Evolutionary conservation across 2,329 filamentous ascomycete genomes (phyloP).

Genomic region (Chaetomium strumarium): DNA sequence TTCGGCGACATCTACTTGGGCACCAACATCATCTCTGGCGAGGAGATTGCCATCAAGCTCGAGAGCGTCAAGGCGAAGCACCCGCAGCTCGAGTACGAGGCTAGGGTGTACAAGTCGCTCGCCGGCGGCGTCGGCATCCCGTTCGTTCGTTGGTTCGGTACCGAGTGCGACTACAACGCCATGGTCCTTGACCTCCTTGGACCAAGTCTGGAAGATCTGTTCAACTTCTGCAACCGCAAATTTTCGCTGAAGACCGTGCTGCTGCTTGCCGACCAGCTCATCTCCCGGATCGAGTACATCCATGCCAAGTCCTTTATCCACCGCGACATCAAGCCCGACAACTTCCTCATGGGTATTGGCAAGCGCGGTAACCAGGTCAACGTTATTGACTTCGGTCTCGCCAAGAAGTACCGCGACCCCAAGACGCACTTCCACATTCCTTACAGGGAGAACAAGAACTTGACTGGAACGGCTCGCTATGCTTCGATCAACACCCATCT

Average conservation of each 20-base stretch:
- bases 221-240: slow-evolving; percentile 99
- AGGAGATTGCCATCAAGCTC: slow-evolving; percentile 99
- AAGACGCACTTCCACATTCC: slow-evolving; percentile 99
- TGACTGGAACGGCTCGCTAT: slow-evolving; percentile 97
- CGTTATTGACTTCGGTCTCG: slow-evolving; percentile 96
- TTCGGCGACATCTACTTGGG: slow-evolving; percentile 99
- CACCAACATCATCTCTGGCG: slow-evolving; percentile 98
- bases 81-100: slow-evolving; percentile 97
- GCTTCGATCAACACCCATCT: slow-evolving; percentile 98
- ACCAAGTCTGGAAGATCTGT: slow-evolving; percentile 91
- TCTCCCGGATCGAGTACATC: slow-evolving; percentile 99
- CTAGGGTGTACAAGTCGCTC: slow-evolving; percentile 83
- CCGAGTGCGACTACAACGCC: slow-evolving; percentile 99
- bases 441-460: slow-evolving; percentile 99
- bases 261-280: slow-evolving; percentile 93
- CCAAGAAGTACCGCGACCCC: slow-evolving; percentile 99
- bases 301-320: slow-evolving; percentile 99
- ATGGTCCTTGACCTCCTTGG: slow-evolving; percentile 98
- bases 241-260: slow-evolving; percentile 98
- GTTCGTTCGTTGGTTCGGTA: slow-evolving; percentile 99
- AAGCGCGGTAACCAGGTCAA: slow-evolving; percentile 99
- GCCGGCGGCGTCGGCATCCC: slow-evolving; percentile 96
- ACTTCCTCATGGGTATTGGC: slow-evolving; percentile 98
- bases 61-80: slow-evolving; percentile 99
- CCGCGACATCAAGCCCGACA: slow-evolving; percentile 99